phyloP scores from a whole-genome alignment of 2,329 filamentous ascomycete species.

The Lomentospora prolificans region DNA sequence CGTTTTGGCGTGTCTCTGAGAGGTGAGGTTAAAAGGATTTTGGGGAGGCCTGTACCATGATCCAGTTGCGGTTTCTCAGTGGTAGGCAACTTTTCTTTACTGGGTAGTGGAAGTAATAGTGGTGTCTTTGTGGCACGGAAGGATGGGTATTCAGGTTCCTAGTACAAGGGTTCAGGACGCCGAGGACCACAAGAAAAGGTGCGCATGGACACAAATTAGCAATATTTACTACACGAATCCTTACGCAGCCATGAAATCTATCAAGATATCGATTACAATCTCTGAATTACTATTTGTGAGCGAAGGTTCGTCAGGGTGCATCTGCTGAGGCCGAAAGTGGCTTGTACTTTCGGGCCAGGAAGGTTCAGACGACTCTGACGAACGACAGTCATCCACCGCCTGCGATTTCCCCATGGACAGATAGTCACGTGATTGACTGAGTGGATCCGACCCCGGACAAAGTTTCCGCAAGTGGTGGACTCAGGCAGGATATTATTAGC shows the following conservation, averaged over 20 bases:
- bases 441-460: too few species aligned
- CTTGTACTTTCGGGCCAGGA: conserved; percentile 4
- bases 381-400: not conserved
- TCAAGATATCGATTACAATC: not conserved
- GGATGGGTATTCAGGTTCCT: not conserved
- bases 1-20: conserved; percentile 36
- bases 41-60: conserved; percentile 17
- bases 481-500: too few species aligned
- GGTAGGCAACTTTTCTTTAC: conserved; percentile 10
- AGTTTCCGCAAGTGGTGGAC: too few species aligned
- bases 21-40: conserved; percentile 45
- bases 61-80: conserved; percentile 7
- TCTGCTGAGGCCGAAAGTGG: not conserved
- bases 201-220: not conserved
- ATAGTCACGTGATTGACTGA: not conserved
- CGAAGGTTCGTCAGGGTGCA: not conserved
- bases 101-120: not conserved
- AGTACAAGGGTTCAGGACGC: not conserved
- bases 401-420: not conserved
- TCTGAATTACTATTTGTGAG: not conserved
- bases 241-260: not conserved
- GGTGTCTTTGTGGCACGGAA: not conserved
- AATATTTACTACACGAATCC: not conserved
- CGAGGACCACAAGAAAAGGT: not conserved
- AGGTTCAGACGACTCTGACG: conserved; percentile 1